These are phyloP conservation scores for Neoascochyta sp. DNA, from an alignment of 2,329 filamentous ascomycete species.

Conservation along the genomic window DNA sequence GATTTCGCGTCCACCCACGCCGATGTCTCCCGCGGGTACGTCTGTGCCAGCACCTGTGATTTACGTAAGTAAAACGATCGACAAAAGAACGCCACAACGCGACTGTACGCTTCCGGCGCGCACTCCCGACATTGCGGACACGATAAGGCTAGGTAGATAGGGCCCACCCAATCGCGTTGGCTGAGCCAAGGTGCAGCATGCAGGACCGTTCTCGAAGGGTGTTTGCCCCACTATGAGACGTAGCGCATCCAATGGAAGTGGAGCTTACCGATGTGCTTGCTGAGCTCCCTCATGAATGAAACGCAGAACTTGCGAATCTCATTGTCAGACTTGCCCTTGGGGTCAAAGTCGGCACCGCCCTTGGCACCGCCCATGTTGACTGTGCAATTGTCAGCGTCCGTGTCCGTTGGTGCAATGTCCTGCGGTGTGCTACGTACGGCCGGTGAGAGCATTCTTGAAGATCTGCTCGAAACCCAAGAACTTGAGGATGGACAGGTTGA, in stretches of 20 bases:
- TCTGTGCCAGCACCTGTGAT: conserved; percentile 73
- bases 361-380: conserved; percentile 96
- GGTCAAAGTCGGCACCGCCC: conserved; percentile 97
- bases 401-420: neutral
- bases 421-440: conserved; percentile 58
- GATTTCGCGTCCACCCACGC: conserved; percentile 86
- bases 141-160: conserved; percentile 15
- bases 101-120: conserved; percentile 1
- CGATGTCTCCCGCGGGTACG: conserved; percentile 95
- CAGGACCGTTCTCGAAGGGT: conserved; percentile 11
- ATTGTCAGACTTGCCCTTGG: conserved; percentile 95
- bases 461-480: conserved; percentile 99
- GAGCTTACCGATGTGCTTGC: conserved; percentile 70
- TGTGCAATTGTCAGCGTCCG: conserved; percentile 31
- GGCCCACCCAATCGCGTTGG: conserved; percentile 12
- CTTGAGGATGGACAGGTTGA: conserved; percentile 78
- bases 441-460: conserved; percentile 99
- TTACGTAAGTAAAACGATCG: conserved; percentile 40
- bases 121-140: conserved; percentile 1
- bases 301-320: conserved; percentile 98
- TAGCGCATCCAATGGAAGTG: conserved; percentile 3
- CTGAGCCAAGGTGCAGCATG: conserved; percentile 11
- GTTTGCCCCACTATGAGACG: conserved; percentile 10
- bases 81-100: conserved; percentile 9
- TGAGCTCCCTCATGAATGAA: conserved; percentile 92